Evolutionary conservation across 2,329 filamentous ascomycete species (phyloP).

Genomic region (Claviceps quebecensis): DNA sequence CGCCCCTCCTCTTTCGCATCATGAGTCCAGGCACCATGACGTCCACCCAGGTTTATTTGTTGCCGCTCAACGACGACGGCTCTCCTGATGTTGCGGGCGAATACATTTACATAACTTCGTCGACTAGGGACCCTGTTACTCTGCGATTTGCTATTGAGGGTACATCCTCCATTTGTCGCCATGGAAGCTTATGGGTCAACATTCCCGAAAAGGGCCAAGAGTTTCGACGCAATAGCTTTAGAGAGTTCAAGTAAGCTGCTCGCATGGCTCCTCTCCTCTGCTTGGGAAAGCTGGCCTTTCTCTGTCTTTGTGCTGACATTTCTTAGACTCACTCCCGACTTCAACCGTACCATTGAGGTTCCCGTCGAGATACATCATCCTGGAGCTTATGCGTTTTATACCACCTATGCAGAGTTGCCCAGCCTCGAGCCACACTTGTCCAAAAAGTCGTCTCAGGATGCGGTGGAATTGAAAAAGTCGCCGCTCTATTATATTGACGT

Average conservation of each 20-base stretch:
- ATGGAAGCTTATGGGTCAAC: constrained; percentile 95
- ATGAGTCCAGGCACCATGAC: constrained; percentile 50
- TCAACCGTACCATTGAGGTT: constrained; percentile 83
- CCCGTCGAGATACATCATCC: constrained; percentile 72
- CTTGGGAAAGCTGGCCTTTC: background rate
- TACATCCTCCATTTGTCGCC: constrained; percentile 84
- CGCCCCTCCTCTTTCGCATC: constrained; percentile 18
- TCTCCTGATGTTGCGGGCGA: constrained; percentile 77
- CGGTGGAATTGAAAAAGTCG: constrained; percentile 47
- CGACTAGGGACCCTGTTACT: constrained; percentile 57
- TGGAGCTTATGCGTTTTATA: constrained; percentile 89
- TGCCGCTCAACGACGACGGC: constrained; percentile 85
- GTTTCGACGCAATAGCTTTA: constrained; percentile 69
- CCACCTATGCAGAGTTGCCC: constrained; percentile 78
- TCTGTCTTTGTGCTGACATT: background rate
- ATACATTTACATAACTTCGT: constrained; percentile 81
- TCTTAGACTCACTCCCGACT: constrained; percentile 69
- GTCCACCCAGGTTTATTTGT: constrained; percentile 65
- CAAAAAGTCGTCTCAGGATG: constrained; percentile 15
- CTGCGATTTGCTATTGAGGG: constrained; percentile 87
- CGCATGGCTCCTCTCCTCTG: background rate
- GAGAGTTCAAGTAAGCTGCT: constrained; percentile 67
- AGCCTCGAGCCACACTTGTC: constrained; percentile 30
- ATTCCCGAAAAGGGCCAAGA: constrained; percentile 63
- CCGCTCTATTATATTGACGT: constrained; percentile 87